Conservation (phyloP, 164 flowering plant genomes). For the Brasenia schreberi region DNA sequence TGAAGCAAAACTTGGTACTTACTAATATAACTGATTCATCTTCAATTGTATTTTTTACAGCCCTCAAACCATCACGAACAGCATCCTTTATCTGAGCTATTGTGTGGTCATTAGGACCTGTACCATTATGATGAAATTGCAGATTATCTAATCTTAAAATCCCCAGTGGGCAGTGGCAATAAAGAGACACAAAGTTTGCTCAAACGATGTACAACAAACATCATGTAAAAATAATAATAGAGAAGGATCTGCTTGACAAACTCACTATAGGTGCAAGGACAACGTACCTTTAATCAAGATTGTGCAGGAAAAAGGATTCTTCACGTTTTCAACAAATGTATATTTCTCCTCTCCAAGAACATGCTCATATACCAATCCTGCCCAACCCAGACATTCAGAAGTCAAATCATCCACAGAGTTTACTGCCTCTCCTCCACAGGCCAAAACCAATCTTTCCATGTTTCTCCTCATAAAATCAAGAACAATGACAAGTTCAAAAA, state of each 20-base stretch:
- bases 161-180: too few relatives aligned
- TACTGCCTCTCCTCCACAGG: slow-evolving; percentile 98
- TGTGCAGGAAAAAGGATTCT: slow-evolving; percentile 88
- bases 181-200: too few relatives aligned
- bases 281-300: slow-evolving; percentile 82
- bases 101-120: slow-evolving; percentile 97
- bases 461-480: slow-evolving; percentile 43
- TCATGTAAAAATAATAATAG: too few relatives aligned
- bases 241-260: too few relatives aligned
- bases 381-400: slow-evolving; percentile 97
- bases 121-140: not conserved
- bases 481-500: not conserved
- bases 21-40: slow-evolving; percentile 84
- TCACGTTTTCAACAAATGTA: slow-evolving; percentile 92
- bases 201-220: too few relatives aligned
- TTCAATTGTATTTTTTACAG: slow-evolving; percentile 93
- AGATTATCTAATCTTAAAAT: too few relatives aligned
- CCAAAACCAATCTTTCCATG: slow-evolving; percentile 88
- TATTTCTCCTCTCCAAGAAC: slow-evolving; percentile 94
- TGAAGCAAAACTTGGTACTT: slow-evolving; percentile 8
- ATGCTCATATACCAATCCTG: slow-evolving; percentile 97
- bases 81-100: slow-evolving; percentile 99
- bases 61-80: slow-evolving; percentile 90
- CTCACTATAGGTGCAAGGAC: too few relatives aligned
- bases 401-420: slow-evolving; percentile 88